Evolutionary conservation across 202 grass and related monocot species (phyloP), one percentile per base, ranked within the genome.

Genomic region (Elaeis oleifera): DNA sequence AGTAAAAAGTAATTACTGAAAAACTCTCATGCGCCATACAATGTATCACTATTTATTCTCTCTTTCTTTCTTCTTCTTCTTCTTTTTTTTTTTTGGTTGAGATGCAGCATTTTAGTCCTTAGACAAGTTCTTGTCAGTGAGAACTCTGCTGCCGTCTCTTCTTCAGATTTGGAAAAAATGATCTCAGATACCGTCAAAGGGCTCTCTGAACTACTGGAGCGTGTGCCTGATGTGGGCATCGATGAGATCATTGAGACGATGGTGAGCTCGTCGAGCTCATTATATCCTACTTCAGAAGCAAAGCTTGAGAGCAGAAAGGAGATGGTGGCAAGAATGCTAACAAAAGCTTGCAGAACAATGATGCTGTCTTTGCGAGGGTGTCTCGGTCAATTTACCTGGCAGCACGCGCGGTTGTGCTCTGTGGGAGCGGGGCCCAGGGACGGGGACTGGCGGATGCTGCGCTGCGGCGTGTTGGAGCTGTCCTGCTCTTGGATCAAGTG

Each of bases 41-140:
- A 27, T 27, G 4, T 23, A 27, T 27, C 26, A 27, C 26, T 27
- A 27, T 27, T 27, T 27, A 3, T 20, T 20, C 20, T 20, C 20
- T 20, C 0, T 20, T 20, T 20, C 0, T 20, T 20, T 20, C n/a
- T n/a, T n/a, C n/a, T n/a, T n/a, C n/a, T n/a, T n/a, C n/a, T 2
- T 25, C 2, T 25, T 2, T 0, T 28, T 39, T 39, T 6, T 64
- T 4, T 36, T 68, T 22, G 3, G n/a, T n/a, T 51, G 24, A 18
- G 61, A 19, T 83, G 22, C 76, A 97, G 92, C 76, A 81, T 89
- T 77, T 84, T 97, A 13, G 77, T 92, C 50, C 69, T 97, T 23
- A 74, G 79, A 67, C 88, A 97, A 79, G 68, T 92, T 59, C 54
- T 96, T 69, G 51, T 97, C 74, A 81, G 81, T 20, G 87, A 91